Base-by-base conservation (phyloP, 306 rosid species). In the Cucumis cinereus region DNA sequence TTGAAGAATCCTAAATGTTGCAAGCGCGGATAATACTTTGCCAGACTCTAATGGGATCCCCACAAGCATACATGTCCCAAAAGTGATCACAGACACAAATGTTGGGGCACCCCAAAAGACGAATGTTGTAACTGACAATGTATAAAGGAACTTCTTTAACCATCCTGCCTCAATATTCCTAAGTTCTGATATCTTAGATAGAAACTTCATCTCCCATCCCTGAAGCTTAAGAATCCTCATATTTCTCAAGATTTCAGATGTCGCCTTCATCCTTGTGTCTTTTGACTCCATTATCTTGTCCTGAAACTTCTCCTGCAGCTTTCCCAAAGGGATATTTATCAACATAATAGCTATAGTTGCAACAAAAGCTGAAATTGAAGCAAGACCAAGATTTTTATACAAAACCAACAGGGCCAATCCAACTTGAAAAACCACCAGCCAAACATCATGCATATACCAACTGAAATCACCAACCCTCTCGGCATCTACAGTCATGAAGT, bases 121-220 rank as follows among this genome's bases (percentile, higher is more conserved):
- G 75, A 87, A 88, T 26, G 83, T 75, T 58, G 90, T 68, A 72
- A 87, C 67, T 40, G 87, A 89, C 50, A 38, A 1, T 3, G 90
- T 81, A 62, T 79, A 77, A 6, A 89, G 64, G 81, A 64, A 88
- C 74, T 87, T 93, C 75, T 85, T 86, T 36, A 93, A 78, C 93
- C 93, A 93, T 16, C 77, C 83, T 22, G 82, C 78, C 87, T 93
- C 96, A 7, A n/a, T 71, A 57, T 82, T 80, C 84, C 98, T 85
- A 15, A 89, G 75, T 38, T 82, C 84, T 28, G 78, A 30, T 72
- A 93, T 83, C 82, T 86, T 93, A 1, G 96, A 81, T 23, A 93
- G 80, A 83, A 91, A 93, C 87, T 91, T 93, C 86, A 93, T 91
- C 75, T 93, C 97, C 98, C 97, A 93, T 41, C 88, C 96, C 76